Base-by-base conservation (phyloP, 2,329 filamentous ascomycete genomes). In the Trichoderma aggressivum region DNA sequence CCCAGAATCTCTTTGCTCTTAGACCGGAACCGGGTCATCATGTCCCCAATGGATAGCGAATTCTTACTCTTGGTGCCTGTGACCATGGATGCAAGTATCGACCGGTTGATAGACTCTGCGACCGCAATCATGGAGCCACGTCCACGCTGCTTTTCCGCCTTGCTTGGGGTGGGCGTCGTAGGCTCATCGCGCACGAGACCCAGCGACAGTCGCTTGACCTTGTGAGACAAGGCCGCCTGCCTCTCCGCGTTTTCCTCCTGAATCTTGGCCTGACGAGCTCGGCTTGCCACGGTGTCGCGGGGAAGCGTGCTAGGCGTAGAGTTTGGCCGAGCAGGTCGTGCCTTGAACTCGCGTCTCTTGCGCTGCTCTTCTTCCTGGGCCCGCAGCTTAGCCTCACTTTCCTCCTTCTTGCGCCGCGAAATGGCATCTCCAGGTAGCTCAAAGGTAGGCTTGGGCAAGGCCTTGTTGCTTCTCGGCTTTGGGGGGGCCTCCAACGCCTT, bases 391-490 rank as follows among this genome's bases (percentile, higher is more conserved):
- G 86, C 82, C 75, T 89, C 85, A 69, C 85, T 83, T 76, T 88
- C 82, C 79, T 90, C 84, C 74, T 85, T 82, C 80, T 89, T 87
- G 32, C 84, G 81, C 2, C 85, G 81, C 3, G 86, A 87, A 63
- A 90, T 86, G 4, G 86, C 86, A 75, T 91, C 89, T 10, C 89
- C 89, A 0, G 89, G 88, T 56, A 91, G 82, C 79, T 90, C 88
- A 79, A 91, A 91, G 7, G 80, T 84, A 12, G 89, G 84, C 28
- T 84, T 84, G 1, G 86, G 86, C 21, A 85, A 83, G n/a, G 82
- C 79, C 74, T 85, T 90, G 60, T 79, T 82, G 24, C 85, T 86
- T 75, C 84, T 88, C 63, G 83, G 79, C 71, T 85, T 84, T 70
- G 82, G 80, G 3, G 84, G 80, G 66, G 83, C 79, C 47, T 82